Evolutionary conservation across 768 basidiomycete genomes (phyloP).

Genomic region (Leucocoprinus sp.): DNA sequence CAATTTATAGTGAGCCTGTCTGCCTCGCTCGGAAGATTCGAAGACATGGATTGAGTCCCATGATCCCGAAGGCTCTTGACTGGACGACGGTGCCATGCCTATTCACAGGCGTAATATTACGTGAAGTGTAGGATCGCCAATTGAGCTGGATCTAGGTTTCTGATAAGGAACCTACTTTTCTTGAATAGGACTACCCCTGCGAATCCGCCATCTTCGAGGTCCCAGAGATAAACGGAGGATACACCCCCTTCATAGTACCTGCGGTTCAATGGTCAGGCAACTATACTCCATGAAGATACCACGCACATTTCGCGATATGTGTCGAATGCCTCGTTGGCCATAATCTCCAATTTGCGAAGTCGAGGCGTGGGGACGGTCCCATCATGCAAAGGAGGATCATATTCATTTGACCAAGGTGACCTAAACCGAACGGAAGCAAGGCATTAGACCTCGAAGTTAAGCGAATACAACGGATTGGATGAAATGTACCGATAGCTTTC

Average conservation of each 20-base stretch:
- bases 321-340: slow-evolving; percentile 95
- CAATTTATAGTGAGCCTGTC: slow-evolving; percentile 93
- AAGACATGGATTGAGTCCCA: slow-evolving; percentile 99
- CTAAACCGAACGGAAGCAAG: slow-evolving; percentile 31
- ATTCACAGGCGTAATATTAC: slow-evolving; percentile 1
- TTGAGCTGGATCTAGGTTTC: background rate
- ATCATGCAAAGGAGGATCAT: slow-evolving; percentile 83
- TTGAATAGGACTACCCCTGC: slow-evolving; percentile 95
- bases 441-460: slow-evolving; percentile 1
- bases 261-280: slow-evolving; percentile 27
- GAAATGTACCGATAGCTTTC: slow-evolving; percentile 74
- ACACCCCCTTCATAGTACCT: slow-evolving; percentile 95
- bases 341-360: slow-evolving; percentile 84
- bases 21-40: slow-evolving; percentile 84
- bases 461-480: slow-evolving; percentile 3
- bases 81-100: slow-evolving; percentile 54
- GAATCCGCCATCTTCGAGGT: slow-evolving; percentile 92
- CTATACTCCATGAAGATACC: slow-evolving; percentile 19
- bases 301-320: slow-evolving; percentile 84
- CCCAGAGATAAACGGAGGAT: slow-evolving; percentile 97
- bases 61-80: slow-evolving; percentile 67
- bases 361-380: slow-evolving; percentile 80
- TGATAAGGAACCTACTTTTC: slow-evolving; percentile 56
- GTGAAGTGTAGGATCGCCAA: background rate
- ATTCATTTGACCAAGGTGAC: slow-evolving; percentile 98